A percentile compares a stretch with the other conserved stretches of the same genome.
These are phyloP conservation scores for Microbotryum violaceum DNA, from an alignment of 1,284 basidiomycete species.

Conservation along the genomic window DNA sequence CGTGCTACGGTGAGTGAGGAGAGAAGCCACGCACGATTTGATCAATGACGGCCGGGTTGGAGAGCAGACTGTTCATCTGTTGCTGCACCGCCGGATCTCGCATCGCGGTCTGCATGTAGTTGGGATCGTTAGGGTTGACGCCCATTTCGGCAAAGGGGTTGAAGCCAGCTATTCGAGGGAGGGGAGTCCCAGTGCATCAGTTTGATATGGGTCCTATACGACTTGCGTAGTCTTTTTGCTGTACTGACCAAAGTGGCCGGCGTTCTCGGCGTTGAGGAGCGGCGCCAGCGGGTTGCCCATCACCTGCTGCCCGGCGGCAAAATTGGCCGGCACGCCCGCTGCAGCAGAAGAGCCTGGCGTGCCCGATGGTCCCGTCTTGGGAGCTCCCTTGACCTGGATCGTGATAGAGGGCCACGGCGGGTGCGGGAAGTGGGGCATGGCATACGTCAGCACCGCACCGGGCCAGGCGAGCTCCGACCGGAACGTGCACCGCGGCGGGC, in stretches of 20 bases:
- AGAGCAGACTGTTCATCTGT: conserved; percentile 66
- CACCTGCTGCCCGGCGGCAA: conserved; percentile 40
- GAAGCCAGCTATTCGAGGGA: conserved; percentile 49
- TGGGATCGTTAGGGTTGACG: conserved; percentile 67
- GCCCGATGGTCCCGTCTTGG: conserved; percentile 3
- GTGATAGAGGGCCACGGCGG: too few relatives aligned
- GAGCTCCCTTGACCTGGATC: conserved; percentile 25
- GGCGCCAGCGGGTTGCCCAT: conserved; percentile 40
- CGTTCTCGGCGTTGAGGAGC: conserved; percentile 38
- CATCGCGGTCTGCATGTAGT: conserved; percentile 79
- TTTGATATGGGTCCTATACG: too few relatives aligned
- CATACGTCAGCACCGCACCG: neutral
- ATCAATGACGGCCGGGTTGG: conserved; percentile 72
- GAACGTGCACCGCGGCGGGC: neutral
- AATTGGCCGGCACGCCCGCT: conserved; percentile 63
- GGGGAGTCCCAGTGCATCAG: neutral
- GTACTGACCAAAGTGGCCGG: conserved; percentile 29
- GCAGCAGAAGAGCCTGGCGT: conserved; percentile 45
- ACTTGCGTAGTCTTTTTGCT: conserved; percentile 5
- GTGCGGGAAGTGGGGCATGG: neutral
- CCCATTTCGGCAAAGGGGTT: conserved; percentile 84
- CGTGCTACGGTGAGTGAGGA: neutral
- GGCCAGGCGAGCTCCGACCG: neutral
- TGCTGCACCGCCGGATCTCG: conserved; percentile 69
- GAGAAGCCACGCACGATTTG: conserved; percentile 44